phyloP scores from a whole-genome alignment of 2,329 filamentous ascomycete species.

The Ophiostoma sp. region DNA sequence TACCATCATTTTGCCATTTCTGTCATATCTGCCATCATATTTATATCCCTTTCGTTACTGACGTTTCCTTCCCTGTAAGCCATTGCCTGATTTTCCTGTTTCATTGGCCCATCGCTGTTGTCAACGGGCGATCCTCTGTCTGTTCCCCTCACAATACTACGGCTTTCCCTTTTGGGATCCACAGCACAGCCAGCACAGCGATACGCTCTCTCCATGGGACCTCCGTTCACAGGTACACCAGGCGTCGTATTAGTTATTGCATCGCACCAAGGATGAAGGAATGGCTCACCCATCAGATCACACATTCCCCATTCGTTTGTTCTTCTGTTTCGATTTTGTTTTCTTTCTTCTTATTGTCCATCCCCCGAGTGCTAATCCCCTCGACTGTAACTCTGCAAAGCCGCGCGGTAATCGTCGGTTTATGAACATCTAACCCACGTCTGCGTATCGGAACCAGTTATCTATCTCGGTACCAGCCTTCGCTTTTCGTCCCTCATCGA shows the following conservation, averaged over 20 bases:
- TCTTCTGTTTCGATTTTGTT: conserved; percentile 9
- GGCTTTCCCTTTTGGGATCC: conserved; percentile 7
- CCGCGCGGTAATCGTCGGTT: conserved; percentile 8
- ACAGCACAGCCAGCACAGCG: background rate
- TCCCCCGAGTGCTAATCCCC: background rate
- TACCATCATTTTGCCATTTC: background rate
- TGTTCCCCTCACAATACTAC: background rate
- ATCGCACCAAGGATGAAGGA: background rate
- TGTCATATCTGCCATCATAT: conserved; percentile 12
- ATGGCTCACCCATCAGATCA: background rate
- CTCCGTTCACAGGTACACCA: too few species aligned
- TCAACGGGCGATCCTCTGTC: background rate
- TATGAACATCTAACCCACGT: background rate
- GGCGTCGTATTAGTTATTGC: background rate
- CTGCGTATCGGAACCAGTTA: background rate
- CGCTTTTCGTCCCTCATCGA: background rate
- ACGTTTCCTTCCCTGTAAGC: too few species aligned
- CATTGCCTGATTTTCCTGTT: conserved; percentile 20
- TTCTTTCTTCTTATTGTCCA: background rate
- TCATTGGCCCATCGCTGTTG: conserved; percentile 19
- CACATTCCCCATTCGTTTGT: background rate
- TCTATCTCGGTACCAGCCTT: background rate
- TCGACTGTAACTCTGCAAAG: background rate
- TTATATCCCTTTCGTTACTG: background rate
- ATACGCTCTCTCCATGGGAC: background rate